Percentiles rank a stretch among this genome's conserved stretches.
phyloP scores from a whole-genome alignment of 2,329 filamentous ascomycete species.

The Aspergillus latus region DNA sequence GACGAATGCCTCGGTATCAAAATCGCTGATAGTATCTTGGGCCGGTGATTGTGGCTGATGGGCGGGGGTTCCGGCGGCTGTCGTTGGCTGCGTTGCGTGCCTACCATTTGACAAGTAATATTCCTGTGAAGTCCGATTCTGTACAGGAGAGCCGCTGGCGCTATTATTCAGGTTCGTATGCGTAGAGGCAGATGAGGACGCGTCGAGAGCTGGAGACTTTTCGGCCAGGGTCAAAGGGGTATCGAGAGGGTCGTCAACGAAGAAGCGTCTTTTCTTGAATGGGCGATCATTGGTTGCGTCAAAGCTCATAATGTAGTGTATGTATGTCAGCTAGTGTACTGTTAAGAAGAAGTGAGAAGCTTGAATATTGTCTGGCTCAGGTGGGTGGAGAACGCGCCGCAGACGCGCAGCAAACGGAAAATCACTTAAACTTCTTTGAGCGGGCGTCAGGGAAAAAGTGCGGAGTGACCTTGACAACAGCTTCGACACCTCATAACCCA shows the following conservation, averaged over 20 bases:
- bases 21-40: slow-evolving; percentile 35
- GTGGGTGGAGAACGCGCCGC: neutral
- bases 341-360: slow-evolving; percentile 2
- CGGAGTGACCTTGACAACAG: slow-evolving; percentile 23
- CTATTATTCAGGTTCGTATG: neutral
- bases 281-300: slow-evolving; percentile 54
- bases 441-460: slow-evolving; percentile 7
- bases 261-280: slow-evolving; percentile 63
- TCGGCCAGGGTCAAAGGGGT: slow-evolving; percentile 21
- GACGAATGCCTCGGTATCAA: slow-evolving; percentile 57
- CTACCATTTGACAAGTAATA: neutral
- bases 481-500: neutral
- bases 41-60: neutral
- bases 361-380: neutral
- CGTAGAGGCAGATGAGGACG: slow-evolving; percentile 16
- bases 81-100: neutral
- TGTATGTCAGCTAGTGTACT: neutral
- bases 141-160: neutral
- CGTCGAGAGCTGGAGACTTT: slow-evolving; percentile 19
- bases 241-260: slow-evolving; percentile 50
- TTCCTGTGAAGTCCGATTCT: neutral
- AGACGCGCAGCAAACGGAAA: slow-evolving; percentile 30
- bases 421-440: neutral
- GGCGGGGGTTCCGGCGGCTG: neutral
- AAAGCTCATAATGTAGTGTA: slow-evolving; percentile 32